Evolutionary conservation across 139 green algal genomes (phyloP).

Genomic region (Chlamydomonas asymmetrica): DNA sequence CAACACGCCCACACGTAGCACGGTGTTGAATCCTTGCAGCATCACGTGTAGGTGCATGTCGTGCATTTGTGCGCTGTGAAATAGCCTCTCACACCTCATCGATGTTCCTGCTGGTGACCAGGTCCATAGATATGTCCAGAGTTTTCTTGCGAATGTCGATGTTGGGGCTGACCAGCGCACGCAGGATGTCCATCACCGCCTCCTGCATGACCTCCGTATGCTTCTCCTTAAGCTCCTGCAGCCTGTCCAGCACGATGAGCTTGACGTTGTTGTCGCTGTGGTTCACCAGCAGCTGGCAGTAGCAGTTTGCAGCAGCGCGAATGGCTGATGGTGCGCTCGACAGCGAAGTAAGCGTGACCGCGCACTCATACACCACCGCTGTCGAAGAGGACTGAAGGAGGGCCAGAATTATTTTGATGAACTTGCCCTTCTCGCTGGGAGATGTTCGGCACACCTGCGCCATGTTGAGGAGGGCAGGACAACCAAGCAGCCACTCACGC

Average conservation of each 20-base stretch:
- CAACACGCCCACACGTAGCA: neutral
- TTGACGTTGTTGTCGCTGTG: constrained; percentile 99
- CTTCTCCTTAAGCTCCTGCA: constrained; percentile 79
- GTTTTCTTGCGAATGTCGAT: constrained; percentile 96
- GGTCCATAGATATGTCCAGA: constrained; percentile 93
- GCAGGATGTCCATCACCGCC: constrained; percentile 96
- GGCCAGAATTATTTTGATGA: constrained; percentile 98
- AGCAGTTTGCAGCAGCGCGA: constrained; percentile 95
- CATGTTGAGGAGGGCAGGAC: neutral
- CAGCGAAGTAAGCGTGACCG: constrained; percentile 85
- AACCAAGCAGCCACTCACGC: too few species aligned
- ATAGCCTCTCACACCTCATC: constrained; percentile 46
- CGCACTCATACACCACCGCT: constrained; percentile 96
- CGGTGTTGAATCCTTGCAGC: too few species aligned
- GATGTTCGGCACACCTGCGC: constrained; percentile 79
- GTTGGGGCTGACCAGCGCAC: constrained; percentile 87
- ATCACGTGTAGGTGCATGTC: too few species aligned
- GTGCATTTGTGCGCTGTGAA: neutral
- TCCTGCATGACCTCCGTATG: constrained; percentile 85
- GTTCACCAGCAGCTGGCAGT: constrained; percentile 93
- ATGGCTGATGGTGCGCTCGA: constrained; percentile 94
- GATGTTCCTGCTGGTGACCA: constrained; percentile 86
- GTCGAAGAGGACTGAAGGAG: constrained; percentile 83
- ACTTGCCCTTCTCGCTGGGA: constrained; percentile 90
- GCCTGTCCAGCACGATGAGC: constrained; percentile 97